Percentiles rank a stretch among this genome's conserved stretches.
Evolutionary conservation across 2,329 filamentous ascomycete genomes (phyloP).

Genomic region (Botrytis hyacinthi): DNA sequence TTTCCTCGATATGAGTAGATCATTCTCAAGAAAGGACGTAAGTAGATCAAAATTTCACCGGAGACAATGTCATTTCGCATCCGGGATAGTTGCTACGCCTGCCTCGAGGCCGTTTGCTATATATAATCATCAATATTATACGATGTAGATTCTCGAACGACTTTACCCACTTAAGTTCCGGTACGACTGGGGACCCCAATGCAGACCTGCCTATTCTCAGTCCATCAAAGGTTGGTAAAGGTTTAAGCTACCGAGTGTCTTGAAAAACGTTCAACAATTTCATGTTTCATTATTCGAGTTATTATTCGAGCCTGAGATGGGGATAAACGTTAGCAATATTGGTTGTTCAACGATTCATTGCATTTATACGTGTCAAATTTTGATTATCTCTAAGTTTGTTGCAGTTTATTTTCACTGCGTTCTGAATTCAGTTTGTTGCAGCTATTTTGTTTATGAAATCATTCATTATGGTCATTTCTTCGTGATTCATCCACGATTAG

Average conservation of each 20-base stretch:
- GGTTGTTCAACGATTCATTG: not conserved
- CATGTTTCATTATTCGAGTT: not conserved
- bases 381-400: not conserved
- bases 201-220: not conserved
- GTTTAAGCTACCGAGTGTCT: not conserved
- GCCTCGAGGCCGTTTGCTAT: not conserved
- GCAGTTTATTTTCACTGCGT: not conserved
- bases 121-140: not conserved
- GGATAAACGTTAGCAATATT: not conserved
- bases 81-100: not conserved
- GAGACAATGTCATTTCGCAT: not conserved
- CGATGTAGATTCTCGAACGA: not conserved
- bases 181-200: not conserved
- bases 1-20: not conserved
- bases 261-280: not conserved
- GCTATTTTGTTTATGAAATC: not conserved
- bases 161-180: not conserved
- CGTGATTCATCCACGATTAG: conserved; percentile 15
- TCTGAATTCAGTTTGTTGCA: not conserved
- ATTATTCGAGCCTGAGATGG: not conserved
- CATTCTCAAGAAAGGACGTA: not conserved
- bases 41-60: not conserved
- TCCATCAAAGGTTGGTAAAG: not conserved
- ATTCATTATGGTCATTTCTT: conserved; percentile 15
- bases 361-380: conserved; percentile 1